A percentile compares a stretch with the other conserved stretches of the same genome.
phyloP scores from a whole-genome alignment of 2,329 filamentous ascomycete genomes.

The Mycogone perniciosa region DNA sequence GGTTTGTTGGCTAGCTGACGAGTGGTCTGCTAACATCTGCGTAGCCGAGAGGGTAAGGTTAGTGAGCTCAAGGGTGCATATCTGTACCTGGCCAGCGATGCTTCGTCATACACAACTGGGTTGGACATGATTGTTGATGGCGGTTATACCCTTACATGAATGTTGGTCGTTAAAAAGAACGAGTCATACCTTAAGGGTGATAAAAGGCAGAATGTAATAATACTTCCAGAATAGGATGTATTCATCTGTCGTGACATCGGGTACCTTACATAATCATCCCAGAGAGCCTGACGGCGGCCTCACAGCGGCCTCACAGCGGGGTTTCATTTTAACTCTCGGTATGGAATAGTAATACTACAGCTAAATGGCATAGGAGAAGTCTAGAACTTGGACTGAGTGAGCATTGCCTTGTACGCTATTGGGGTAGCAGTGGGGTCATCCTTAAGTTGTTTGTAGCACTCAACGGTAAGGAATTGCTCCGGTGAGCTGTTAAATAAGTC shows the following conservation, averaged over 20 bases:
- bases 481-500: no score
- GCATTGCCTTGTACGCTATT: no score
- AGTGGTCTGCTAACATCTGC: background rate
- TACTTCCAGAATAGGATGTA: background rate
- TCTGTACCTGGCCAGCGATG: slow-evolving; percentile 74
- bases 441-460: no score
- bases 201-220: background rate
- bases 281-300: no score
- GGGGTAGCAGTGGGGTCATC: no score
- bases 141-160: slow-evolving; percentile 55
- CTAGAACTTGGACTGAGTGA: no score
- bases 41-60: slow-evolving; percentile 60
- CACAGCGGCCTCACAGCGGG: no score
- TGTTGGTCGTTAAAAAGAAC: background rate
- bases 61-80: slow-evolving; percentile 79
- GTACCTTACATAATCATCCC: no score
- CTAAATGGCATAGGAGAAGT: no score
- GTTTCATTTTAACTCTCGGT: no score
- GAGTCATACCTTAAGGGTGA: background rate
- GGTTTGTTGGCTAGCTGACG: background rate
- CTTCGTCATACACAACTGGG: slow-evolving; percentile 75
- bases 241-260: background rate
- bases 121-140: slow-evolving; percentile 70
- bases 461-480: no score
- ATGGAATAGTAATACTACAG: no score